Evolutionary conservation across 129 eudicot genomes (phyloP), one percentile per base, ranked within the genome.

Genomic region (Centella asiatica): DNA sequence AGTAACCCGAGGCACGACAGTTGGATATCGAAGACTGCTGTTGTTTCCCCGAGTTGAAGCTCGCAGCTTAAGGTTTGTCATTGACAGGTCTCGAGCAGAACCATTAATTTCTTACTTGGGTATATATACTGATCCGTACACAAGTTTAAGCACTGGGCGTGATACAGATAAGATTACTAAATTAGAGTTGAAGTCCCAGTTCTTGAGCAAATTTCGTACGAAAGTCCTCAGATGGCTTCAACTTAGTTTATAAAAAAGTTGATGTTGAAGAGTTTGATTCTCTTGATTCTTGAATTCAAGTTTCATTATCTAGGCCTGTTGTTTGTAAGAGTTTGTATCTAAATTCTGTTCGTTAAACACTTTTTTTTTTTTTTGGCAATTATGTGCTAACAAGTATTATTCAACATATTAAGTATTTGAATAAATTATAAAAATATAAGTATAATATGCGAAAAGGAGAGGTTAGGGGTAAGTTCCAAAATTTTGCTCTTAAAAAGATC

Each of bases 41-140:
- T 52, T 60, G 52, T 86, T 86, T 70, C 78, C 73, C 0, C 64
- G 6, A 9, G 94, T 83, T 14, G 72, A 78, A 70, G 37, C 83
- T 18, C 68, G 19, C 2, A 29, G 44, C 18, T 42, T 90, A 69
- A 75, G 94, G 77, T 51, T 90, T n/a, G 79, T 86, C 55, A 79
- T 90, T 14, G 88, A 78, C 60, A 57, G 62, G 64, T 68, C 95
- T 54, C 79, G 94, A 29, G 83, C 77, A 4, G 86, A 81, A 15
- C 94, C 94, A 2, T 66, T 81, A 62, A 72, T 90, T 23, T 76
- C 95, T 56, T 77, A 76, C 72, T 59, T 90, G 44, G 97, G 94
- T 73, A 50, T 90, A 46, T 68, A 76, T 47, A 6, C 76, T 70
- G 93, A 86, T 64, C 71, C 81, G 12, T 74, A 72, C 66, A 72